These are phyloP conservation scores for Rhododendron williamsianum DNA, from an alignment of 148 eudicot species.

Conservation along the genomic window DNA sequence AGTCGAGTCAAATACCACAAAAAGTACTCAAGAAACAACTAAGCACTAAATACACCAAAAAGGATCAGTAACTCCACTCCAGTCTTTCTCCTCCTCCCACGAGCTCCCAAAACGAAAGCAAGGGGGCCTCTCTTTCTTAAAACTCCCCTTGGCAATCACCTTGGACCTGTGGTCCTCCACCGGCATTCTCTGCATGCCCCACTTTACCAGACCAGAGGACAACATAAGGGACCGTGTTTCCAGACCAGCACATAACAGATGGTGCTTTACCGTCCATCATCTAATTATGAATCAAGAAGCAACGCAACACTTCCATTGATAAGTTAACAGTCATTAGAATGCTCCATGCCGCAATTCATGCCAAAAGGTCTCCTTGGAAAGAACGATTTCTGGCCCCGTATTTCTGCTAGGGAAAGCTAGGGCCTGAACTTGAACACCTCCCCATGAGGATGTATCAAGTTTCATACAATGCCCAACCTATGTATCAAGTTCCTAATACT, in stretches of 20 bases:
- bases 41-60: neutral
- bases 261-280: neutral
- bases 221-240: neutral
- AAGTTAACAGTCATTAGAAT: neutral
- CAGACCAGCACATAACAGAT: neutral
- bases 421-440: conserved; percentile 3
- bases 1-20: neutral
- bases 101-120: neutral
- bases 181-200: neutral
- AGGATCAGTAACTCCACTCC: neutral
- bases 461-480: neutral
- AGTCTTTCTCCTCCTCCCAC: neutral
- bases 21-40: neutral
- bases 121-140: neutral
- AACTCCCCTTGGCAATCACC: neutral
- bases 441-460: neutral
- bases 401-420: neutral
- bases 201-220: neutral
- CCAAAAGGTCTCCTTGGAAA: neutral
- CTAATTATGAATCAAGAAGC: neutral
- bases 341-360: neutral
- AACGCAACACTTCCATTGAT: neutral
- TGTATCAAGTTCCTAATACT: neutral
- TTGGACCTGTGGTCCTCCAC: neutral
- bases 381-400: neutral